Base-by-base conservation (phyloP, 2,329 filamentous ascomycete genomes). In the Anthostomella pinea region DNA sequence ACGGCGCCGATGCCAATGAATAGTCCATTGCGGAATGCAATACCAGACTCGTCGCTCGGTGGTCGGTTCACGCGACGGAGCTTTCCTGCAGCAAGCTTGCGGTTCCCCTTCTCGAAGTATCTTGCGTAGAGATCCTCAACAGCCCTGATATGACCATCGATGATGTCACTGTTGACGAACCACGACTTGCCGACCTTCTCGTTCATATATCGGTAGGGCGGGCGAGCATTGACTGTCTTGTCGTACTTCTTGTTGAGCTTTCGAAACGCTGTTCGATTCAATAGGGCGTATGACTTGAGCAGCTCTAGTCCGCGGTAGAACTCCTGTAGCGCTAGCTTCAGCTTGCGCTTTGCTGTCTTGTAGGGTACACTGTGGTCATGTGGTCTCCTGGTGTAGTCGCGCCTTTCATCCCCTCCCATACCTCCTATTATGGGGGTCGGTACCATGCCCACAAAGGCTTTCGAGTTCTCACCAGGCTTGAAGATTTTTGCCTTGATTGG, bases 231-330 rank as follows among this genome's bases (percentile, higher is more conserved):
- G 38, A 89, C 80, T 2, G 85, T 80, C 66, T 97, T 98, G 71
- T 97, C 90, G 59, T 94, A 97, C 64, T 98, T 98, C 63, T 98
- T 98, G 66, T 95, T 96, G 58, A 98, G 88, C 63, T 98, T 98
- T 20, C 90, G 83, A 57, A 97, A 97, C 0, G 89, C 93, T 0
- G 88, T 95, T 31, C 88, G 79, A 60, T 98, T 98, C 10, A 96
- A 72, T 15, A 95, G 68, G 2, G 89, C 84, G 54, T 95, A 98
- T 0, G 87, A 86, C 65, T 96, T 97, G 41, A 98, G 73, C 29
- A 97, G 69, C 59, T 98, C 93, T 10, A 98, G 72, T 1, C 87
- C 85, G 14, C 91, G 83, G 59, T 98, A 97, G 59, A 89, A 95
- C 60, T 97, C 93, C 54, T 95, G 86, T 32, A 97, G 64, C 0